Conservation (phyloP, 495 filamentous ascomycete genomes). For the Chaetomidium leptoderma region DNA sequence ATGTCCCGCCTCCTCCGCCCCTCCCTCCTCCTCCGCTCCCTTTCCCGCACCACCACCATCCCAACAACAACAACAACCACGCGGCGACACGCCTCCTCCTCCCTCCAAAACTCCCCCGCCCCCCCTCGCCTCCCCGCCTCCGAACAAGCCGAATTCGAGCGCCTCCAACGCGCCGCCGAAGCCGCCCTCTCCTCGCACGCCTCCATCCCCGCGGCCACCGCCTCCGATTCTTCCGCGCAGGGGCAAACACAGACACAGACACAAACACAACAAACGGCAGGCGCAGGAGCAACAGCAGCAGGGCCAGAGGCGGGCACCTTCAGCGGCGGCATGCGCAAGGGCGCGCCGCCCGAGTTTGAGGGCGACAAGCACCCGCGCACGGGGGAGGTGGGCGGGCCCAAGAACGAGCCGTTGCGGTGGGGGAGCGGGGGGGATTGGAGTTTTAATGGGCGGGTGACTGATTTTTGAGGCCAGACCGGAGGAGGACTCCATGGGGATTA, state of each 20-base stretch:
- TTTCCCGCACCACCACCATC: not conserved
- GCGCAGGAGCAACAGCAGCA: not conserved
- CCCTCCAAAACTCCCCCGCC: slow-evolving; percentile 52
- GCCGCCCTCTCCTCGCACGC: slow-evolving; percentile 29
- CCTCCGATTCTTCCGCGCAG: not conserved
- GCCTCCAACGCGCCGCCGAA: slow-evolving; percentile 61
- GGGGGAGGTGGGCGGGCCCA: slow-evolving; percentile 93
- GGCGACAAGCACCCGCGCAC: slow-evolving; percentile 91
- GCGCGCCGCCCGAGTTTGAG: slow-evolving; percentile 86
- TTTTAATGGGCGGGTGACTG: slow-evolving; percentile 91
- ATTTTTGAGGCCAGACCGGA: slow-evolving; percentile 82
- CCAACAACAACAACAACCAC: not conserved
- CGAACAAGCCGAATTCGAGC: slow-evolving; percentile 90
- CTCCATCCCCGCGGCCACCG: slow-evolving; percentile 11
- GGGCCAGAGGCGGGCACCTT: slow-evolving; percentile 17
- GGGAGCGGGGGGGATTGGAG: slow-evolving; percentile 81
- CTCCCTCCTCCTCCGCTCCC: not conserved
- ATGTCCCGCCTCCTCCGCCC: slow-evolving; percentile 23
- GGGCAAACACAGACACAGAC: not conserved
- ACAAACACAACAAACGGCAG: not conserved
- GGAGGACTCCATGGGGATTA: too few relatives aligned
- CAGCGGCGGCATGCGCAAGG: slow-evolving; percentile 44
- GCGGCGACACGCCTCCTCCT: slow-evolving; percentile 27
- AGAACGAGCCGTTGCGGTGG: slow-evolving; percentile 95
- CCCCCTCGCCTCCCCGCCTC: slow-evolving; percentile 80